These are phyloP conservation scores for Microcera coccophila DNA, from an alignment of 2,329 filamentous ascomycete genomes.

Conservation along the genomic window DNA sequence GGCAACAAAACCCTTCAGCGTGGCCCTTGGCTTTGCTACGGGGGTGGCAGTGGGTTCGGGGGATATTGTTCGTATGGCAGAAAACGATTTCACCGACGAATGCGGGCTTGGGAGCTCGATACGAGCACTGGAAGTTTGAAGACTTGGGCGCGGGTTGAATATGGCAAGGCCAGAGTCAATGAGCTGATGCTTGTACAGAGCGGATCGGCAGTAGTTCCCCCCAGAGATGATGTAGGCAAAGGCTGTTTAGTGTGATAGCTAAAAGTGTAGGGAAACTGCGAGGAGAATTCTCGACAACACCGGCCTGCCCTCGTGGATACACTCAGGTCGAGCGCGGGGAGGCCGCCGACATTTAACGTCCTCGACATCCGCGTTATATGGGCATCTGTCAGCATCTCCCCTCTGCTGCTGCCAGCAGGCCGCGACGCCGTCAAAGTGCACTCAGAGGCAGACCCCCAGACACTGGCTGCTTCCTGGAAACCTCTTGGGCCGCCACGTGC, in stretches of 20 bases:
- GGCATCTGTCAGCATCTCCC: no score
- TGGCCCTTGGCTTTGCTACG: constrained; percentile 31
- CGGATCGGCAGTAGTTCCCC: constrained; percentile 7
- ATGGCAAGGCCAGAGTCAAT: constrained; percentile 28
- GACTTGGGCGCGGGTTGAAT: constrained; percentile 33
- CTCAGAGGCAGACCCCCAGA: no score
- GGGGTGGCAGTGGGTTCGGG: constrained; percentile 28
- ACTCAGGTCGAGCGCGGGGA: no score
- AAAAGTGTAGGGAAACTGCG: no score
- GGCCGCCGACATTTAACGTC: no score
- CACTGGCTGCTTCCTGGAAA: no score
- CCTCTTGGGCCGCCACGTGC: no score
- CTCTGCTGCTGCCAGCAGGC: no score
- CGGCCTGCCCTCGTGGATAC: no score
- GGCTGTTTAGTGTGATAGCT: neutral
- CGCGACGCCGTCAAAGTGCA: no score
- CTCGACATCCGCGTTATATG: no score
- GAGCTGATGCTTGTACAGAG: constrained; percentile 31
- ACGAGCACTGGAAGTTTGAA: constrained; percentile 18
- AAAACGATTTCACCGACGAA: constrained; percentile 27
- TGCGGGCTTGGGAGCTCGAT: constrained; percentile 29
- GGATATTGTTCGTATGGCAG: constrained; percentile 29
- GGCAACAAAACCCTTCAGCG: constrained; percentile 10
- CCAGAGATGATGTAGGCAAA: neutral
- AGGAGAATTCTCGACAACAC: no score